Conservation (phyloP, 345 rosid genomes). For the Barbarea vulgaris region DNA sequence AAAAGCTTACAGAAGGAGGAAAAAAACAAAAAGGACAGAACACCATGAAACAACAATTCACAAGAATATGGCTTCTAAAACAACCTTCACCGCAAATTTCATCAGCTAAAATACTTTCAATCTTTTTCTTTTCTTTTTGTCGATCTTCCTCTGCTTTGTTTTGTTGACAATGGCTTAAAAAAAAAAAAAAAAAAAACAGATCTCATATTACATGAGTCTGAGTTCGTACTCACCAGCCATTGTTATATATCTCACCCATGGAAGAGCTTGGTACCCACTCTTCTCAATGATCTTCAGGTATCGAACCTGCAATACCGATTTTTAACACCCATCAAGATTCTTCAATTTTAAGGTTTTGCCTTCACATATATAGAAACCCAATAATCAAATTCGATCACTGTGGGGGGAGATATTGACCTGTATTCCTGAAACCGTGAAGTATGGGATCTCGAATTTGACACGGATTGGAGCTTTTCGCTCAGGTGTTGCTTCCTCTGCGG, state of each 20-base stretch:
- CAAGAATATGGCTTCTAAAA: slow-evolving; percentile 31
- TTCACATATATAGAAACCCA: not conserved
- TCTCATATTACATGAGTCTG: slow-evolving; percentile 62
- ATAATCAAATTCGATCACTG: not conserved
- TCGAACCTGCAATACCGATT: slow-evolving; percentile 64
- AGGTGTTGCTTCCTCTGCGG: slow-evolving; percentile 77
- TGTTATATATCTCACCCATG: slow-evolving; percentile 99
- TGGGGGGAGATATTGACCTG: slow-evolving; percentile 49
- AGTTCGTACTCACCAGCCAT: slow-evolving; percentile 99
- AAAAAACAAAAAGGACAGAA: not conserved
- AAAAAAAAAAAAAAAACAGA: not conserved
- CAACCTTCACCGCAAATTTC: slow-evolving; percentile 19
- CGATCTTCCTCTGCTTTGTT: slow-evolving; percentile 16
- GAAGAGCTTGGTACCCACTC: slow-evolving; percentile 97
- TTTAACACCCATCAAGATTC: slow-evolving; percentile 19
- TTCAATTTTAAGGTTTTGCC: not conserved
- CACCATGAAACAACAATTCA: slow-evolving; percentile 37
- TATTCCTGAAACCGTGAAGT: slow-evolving; percentile 90
- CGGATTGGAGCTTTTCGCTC: slow-evolving; percentile 92
- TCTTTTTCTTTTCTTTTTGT: slow-evolving; percentile 1
- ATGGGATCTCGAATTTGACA: slow-evolving; percentile 93
- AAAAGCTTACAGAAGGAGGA: slow-evolving; percentile 20
- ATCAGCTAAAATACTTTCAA: slow-evolving; percentile 7
- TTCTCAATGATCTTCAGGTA: slow-evolving; percentile 98
- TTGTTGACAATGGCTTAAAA: slow-evolving; percentile 15